These are phyloP conservation scores for Dryas octopetala DNA, from an alignment of 306 rosid species.

Conservation along the genomic window DNA sequence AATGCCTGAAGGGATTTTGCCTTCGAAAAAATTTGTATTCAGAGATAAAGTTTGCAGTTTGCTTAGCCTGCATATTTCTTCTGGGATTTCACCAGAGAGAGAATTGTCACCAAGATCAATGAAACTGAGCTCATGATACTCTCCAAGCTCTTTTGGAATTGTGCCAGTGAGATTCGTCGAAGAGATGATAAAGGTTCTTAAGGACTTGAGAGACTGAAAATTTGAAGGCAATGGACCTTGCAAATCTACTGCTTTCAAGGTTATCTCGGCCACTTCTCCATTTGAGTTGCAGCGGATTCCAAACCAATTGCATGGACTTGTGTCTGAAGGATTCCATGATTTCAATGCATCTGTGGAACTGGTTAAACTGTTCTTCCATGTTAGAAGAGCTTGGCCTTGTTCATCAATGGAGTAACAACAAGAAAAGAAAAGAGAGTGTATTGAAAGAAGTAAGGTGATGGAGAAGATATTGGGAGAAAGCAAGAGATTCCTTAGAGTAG, in stretches of 20 bases:
- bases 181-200: slow-evolving; percentile 51
- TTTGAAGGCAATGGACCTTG: slow-evolving; percentile 80
- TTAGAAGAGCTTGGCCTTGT: slow-evolving; percentile 71
- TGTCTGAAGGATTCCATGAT: slow-evolving; percentile 62
- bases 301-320: slow-evolving; percentile 77
- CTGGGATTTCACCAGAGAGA: slow-evolving; percentile 69
- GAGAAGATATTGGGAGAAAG: slow-evolving; percentile 48
- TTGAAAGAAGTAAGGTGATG: slow-evolving; percentile 42
- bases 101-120: slow-evolving; percentile 64
- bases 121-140: slow-evolving; percentile 44
- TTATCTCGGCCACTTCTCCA: slow-evolving; percentile 58
- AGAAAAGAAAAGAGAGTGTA: slow-evolving; percentile 49
- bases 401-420: slow-evolving; percentile 68
- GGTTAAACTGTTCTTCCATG: slow-evolving; percentile 75
- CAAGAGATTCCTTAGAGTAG: slow-evolving; percentile 55
- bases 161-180: slow-evolving; percentile 61
- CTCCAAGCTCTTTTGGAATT: slow-evolving; percentile 69
- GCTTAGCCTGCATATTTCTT: slow-evolving; percentile 62
- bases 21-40: slow-evolving; percentile 60
- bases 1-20: slow-evolving; percentile 50
- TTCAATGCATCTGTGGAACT: slow-evolving; percentile 37
- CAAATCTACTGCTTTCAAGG: slow-evolving; percentile 52
- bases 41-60: slow-evolving; percentile 53
- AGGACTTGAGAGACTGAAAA: slow-evolving; percentile 56
- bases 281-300: slow-evolving; percentile 65